A percentile compares a stretch with the other conserved stretches of the same genome.
Conservation (phyloP, 768 basidiomycete species). For the Lactarius vividus region DNA sequence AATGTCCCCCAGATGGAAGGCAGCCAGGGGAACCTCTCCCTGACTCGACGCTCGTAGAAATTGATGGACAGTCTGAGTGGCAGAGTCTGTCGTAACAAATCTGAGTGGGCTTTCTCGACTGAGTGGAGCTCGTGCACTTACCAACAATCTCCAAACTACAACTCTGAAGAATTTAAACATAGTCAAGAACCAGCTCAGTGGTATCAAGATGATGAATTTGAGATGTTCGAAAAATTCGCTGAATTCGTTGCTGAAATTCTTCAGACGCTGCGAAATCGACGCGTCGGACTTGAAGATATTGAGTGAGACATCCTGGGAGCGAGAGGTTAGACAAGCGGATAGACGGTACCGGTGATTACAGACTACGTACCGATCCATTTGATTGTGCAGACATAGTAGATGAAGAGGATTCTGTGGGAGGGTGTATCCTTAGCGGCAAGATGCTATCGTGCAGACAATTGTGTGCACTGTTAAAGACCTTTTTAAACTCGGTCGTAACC, state of each 20-base stretch:
- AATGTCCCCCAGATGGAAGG: slow-evolving; percentile 23
- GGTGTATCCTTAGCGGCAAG: background rate
- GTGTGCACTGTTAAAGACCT: slow-evolving; percentile 19
- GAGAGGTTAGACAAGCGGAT: background rate
- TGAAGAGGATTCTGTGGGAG: background rate
- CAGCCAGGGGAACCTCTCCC: slow-evolving; percentile 17
- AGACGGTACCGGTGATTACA: background rate
- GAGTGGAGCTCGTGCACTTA: slow-evolving; percentile 5
- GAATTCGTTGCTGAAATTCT: background rate
- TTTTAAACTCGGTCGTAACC: slow-evolving; percentile 16
- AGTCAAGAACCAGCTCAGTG: slow-evolving; percentile 25
- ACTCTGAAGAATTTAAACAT: background rate
- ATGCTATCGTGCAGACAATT: slow-evolving; percentile 13
- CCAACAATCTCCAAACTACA: slow-evolving; percentile 3
- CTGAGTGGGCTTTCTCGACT: background rate
- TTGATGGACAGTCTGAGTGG: slow-evolving; percentile 17
- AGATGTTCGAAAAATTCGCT: slow-evolving; percentile 10
- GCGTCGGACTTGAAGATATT: background rate
- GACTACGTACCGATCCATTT: background rate
- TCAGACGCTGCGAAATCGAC: background rate
- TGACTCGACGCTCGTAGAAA: slow-evolving; percentile 23
- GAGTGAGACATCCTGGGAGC: background rate
- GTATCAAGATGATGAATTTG: slow-evolving; percentile 19
- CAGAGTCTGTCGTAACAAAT: slow-evolving; percentile 11
- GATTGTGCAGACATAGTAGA: slow-evolving; percentile 6